A percentile compares a stretch with the other conserved stretches of the same genome.
Evolutionary conservation across 1,284 basidiomycete genomes (phyloP).

Genomic region (Limonomyces culmigenus): DNA sequence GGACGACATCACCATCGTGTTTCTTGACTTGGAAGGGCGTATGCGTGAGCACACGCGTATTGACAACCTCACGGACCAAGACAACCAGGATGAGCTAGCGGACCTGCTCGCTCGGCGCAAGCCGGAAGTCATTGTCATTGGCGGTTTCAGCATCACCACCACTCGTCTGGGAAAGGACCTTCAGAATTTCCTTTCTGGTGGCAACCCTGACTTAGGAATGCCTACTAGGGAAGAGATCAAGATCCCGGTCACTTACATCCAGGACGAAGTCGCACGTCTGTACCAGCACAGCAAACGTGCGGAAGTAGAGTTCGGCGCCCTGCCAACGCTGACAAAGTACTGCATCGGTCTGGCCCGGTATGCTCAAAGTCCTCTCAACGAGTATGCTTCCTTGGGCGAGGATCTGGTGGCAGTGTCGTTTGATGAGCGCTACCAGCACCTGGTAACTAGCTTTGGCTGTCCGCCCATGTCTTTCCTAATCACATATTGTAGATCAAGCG

Average conservation of each 20-base stretch:
- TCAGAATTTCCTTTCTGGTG: not conserved
- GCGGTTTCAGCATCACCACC: slow-evolving; percentile 78
- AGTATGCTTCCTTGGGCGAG: slow-evolving; percentile 74
- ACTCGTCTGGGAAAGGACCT: slow-evolving; percentile 29
- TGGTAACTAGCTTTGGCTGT: slow-evolving; percentile 33
- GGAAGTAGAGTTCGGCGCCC: slow-evolving; percentile 68
- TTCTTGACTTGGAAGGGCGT: slow-evolving; percentile 77
- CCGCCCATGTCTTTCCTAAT: not conserved
- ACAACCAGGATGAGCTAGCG: slow-evolving; percentile 56
- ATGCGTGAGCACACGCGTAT: slow-evolving; percentile 79
- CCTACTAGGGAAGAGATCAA: slow-evolving; percentile 24
- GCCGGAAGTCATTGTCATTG: slow-evolving; percentile 82
- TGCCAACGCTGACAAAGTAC: slow-evolving; percentile 78
- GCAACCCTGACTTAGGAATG: not conserved
- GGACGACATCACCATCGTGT: slow-evolving; percentile 77
- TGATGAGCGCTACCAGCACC: slow-evolving; percentile 74
- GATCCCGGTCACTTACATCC: slow-evolving; percentile 70
- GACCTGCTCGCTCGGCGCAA: slow-evolving; percentile 69
- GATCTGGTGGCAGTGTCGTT: slow-evolving; percentile 74
- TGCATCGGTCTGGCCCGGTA: slow-evolving; percentile 92
- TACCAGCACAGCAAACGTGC: slow-evolving; percentile 88
- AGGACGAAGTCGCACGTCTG: slow-evolving; percentile 86
- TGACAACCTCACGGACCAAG: slow-evolving; percentile 68
- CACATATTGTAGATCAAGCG: slow-evolving; percentile 1
- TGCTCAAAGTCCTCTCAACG: slow-evolving; percentile 85